Percentiles rank a stretch among this genome's conserved stretches.
These are phyloP conservation scores for Dryas drummondii DNA, from an alignment of 306 rosid species.

Conservation along the genomic window DNA sequence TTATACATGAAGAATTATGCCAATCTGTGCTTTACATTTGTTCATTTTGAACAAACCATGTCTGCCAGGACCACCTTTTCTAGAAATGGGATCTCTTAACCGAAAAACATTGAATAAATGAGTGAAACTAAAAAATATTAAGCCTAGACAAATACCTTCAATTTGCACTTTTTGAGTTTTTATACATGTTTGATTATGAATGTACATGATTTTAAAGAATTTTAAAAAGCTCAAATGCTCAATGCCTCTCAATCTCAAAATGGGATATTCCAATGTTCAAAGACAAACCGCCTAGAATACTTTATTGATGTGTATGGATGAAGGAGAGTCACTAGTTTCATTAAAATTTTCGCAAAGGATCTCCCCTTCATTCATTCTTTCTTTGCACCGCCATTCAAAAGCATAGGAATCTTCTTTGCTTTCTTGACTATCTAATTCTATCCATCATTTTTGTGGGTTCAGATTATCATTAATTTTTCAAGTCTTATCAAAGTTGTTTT, in stretches of 20 bases:
- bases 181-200: slow-evolving; percentile 6
- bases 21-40: slow-evolving; percentile 15
- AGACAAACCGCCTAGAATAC: slow-evolving; percentile 13
- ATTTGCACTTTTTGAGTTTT: slow-evolving; percentile 1
- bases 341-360: slow-evolving; percentile 3
- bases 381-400: slow-evolving; percentile 17
- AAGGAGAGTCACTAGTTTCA: slow-evolving; percentile 13
- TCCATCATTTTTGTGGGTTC: background rate
- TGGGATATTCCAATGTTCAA: background rate
- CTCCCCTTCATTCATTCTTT: too few relatives aligned
- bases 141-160: background rate
- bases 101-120: slow-evolving; percentile 14
- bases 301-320: background rate
- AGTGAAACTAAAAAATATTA: background rate
- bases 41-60: slow-evolving; percentile 10
- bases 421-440: slow-evolving; percentile 25
- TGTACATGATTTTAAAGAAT: background rate
- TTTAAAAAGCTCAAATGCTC: too few relatives aligned
- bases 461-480: background rate
- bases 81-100: slow-evolving; percentile 13
- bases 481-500: background rate
- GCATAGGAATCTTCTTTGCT: slow-evolving; percentile 26
- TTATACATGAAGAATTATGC: slow-evolving; percentile 9
- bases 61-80: slow-evolving; percentile 18
- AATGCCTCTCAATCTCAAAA: background rate